phyloP scores from a whole-genome alignment of 202 grass and related monocot species.

The Eragrostis tef region DNA sequence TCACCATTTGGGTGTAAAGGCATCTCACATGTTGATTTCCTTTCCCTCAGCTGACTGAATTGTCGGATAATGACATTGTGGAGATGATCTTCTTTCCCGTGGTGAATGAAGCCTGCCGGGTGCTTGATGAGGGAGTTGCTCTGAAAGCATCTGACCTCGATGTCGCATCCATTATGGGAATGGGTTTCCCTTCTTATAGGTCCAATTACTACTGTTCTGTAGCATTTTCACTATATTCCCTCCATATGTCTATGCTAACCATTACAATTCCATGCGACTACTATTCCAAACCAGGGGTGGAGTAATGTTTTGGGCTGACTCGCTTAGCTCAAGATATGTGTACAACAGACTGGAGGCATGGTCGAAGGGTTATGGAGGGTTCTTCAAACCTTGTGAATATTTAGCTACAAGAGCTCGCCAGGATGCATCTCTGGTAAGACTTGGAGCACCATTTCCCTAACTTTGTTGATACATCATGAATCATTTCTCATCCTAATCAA shows the following conservation, averaged over 20 bases:
- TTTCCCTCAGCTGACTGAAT: conserved; percentile 59
- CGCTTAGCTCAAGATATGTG: conserved; percentile 62
- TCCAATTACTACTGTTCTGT: conserved; percentile 28
- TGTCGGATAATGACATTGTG: conserved; percentile 69
- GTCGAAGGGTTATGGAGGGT: conserved; percentile 64
- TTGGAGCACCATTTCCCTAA: background rate
- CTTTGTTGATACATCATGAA: background rate
- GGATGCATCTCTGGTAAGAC: conserved; percentile 68
- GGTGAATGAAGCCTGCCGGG: conserved; percentile 84
- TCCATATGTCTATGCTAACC: background rate
- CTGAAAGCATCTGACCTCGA: conserved; percentile 87
- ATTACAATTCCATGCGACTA: background rate
- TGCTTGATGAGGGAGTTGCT: conserved; percentile 82
- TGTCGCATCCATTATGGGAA: conserved; percentile 81
- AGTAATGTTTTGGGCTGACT: conserved; percentile 86
- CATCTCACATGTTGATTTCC: conserved; percentile 17
- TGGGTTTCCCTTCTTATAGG: conserved; percentile 91
- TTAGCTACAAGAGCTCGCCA: conserved; percentile 53
- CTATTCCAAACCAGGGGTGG: conserved; percentile 64
- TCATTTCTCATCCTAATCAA: background rate
- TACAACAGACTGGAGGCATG: conserved; percentile 59
- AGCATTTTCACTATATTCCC: background rate
- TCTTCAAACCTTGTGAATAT: conserved; percentile 82
- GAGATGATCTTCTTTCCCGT: conserved; percentile 86
- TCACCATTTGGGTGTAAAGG: background rate